phyloP scores from a whole-genome alignment of 805 yeast genomes.

The Priceomyces castillae region DNA sequence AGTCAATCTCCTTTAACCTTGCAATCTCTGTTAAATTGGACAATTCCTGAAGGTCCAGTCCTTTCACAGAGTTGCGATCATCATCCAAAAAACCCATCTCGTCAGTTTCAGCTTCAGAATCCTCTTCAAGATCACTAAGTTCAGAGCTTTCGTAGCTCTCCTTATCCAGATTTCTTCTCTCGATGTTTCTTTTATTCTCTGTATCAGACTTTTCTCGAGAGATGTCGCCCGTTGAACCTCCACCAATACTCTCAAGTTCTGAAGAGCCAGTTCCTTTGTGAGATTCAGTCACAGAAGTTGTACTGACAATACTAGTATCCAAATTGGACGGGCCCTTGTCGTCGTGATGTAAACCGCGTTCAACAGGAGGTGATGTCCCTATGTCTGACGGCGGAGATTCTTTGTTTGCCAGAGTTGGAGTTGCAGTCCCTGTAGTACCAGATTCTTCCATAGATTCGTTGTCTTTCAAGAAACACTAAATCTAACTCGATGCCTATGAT shows the following conservation, averaged over 20 bases:
- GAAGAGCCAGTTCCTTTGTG: background rate
- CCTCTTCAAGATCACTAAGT: conserved; percentile 53
- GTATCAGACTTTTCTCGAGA: background rate
- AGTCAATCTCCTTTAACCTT: conserved; percentile 34
- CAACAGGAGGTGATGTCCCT: conserved; percentile 37
- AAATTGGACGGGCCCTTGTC: background rate
- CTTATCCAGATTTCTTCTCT: conserved; percentile 7
- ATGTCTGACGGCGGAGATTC: conserved; percentile 42
- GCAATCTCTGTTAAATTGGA: conserved; percentile 45
- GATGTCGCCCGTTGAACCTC: background rate
- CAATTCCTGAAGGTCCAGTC: conserved; percentile 36
- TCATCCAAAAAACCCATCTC: conserved; percentile 61
- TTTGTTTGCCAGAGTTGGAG: conserved; percentile 17
- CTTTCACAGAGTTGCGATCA: conserved; percentile 19
- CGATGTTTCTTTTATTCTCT: background rate
- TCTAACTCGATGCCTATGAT: background rate
- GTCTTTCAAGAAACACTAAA: background rate
- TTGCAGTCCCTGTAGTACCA: conserved; percentile 3
- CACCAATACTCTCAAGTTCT: background rate
- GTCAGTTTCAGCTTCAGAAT: conserved; percentile 90
- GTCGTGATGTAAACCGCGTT: conserved; percentile 3
- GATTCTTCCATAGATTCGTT: conserved; percentile 4
- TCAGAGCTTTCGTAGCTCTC: conserved; percentile 41
- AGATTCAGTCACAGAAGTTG: background rate
- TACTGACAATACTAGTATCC: background rate